These are phyloP conservation scores for Skeletonema marinoi DNA, from an alignment of 108 stramenopile genomes.

Conservation along the genomic window DNA sequence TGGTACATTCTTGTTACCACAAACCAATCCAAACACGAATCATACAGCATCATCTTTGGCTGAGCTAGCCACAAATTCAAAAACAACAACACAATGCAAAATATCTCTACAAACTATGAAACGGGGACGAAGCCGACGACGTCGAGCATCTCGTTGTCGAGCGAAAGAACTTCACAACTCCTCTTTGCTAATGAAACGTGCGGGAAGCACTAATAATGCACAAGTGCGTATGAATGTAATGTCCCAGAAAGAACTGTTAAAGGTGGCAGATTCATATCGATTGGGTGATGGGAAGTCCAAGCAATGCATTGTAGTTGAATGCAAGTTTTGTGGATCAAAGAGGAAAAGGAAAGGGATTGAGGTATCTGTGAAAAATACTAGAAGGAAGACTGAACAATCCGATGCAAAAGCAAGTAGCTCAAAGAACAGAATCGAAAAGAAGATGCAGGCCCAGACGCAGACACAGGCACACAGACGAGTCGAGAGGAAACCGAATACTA, in stretches of 20 bases:
- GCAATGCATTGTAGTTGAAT: constrained; percentile 32
- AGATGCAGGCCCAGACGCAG: neutral
- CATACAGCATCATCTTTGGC: neutral
- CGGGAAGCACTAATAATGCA: constrained; percentile 1
- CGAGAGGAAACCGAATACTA: neutral
- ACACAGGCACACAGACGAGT: neutral
- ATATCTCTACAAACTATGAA: constrained; percentile 19
- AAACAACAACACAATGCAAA: constrained; percentile 4
- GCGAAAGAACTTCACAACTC: constrained; percentile 22
- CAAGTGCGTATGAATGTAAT: constrained; percentile 5
- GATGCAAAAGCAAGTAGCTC: neutral
- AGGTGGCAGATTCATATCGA: constrained; percentile 18
- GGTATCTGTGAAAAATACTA: neutral
- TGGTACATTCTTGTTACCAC: constrained; percentile 31
- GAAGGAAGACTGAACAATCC: neutral
- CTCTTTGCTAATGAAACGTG: constrained; percentile 19
- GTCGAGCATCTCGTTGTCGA: constrained; percentile 29
- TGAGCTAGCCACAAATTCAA: neutral
- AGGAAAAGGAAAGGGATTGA: constrained; percentile 43
- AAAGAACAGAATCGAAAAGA: neutral
- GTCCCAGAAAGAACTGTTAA: neutral
- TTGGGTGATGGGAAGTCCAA: constrained; percentile 38
- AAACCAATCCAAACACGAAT: neutral
- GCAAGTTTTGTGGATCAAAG: constrained; percentile 32
- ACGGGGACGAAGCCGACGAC: constrained; percentile 26